phyloP scores from a whole-genome alignment of 2,329 filamentous ascomycete genomes.

The Didymella exigua region DNA sequence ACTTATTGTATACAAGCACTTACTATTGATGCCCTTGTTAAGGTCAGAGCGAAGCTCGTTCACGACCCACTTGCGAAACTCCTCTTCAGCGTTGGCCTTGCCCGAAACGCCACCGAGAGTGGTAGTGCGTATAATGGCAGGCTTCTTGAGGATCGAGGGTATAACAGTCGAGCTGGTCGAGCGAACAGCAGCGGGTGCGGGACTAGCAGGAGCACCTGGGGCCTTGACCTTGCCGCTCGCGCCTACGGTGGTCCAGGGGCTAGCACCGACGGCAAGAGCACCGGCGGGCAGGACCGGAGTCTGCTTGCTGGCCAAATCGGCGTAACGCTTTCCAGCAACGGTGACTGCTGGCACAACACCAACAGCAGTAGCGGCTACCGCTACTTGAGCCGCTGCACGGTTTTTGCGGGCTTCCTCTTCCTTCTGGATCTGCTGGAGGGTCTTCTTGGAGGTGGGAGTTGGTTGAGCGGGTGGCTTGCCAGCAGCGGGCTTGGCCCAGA shows the following conservation, averaged over 20 bases:
- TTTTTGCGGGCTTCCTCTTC: conserved; percentile 93
- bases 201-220: conserved; percentile 64
- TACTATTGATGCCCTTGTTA: conserved; percentile 70
- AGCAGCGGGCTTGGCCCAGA: conserved; percentile 67
- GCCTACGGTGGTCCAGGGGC: conserved; percentile 93
- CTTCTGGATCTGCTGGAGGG: conserved; percentile 91
- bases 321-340: conserved; percentile 80
- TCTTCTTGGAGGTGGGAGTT: conserved; percentile 71
- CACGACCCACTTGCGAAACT: conserved; percentile 92
- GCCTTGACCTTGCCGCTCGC: conserved; percentile 89
- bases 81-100: conserved; percentile 74
- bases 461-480: conserved; percentile 55
- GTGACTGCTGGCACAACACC: conserved; percentile 52
- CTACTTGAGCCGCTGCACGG: conserved; percentile 63
- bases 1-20: conserved; percentile 20
- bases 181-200: conserved; percentile 54
- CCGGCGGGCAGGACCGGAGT: conserved; percentile 53
- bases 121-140: conserved; percentile 57
- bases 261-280: conserved; percentile 50
- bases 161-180: conserved; percentile 55
- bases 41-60: conserved; percentile 77
- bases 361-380: conserved; percentile 53
- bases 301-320: conserved; percentile 86
- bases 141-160: conserved; percentile 57
- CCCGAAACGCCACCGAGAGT: conserved; percentile 52